Conservation (phyloP, 352 stramenopile genomes). For the Ochromonadaceae sp. region DNA sequence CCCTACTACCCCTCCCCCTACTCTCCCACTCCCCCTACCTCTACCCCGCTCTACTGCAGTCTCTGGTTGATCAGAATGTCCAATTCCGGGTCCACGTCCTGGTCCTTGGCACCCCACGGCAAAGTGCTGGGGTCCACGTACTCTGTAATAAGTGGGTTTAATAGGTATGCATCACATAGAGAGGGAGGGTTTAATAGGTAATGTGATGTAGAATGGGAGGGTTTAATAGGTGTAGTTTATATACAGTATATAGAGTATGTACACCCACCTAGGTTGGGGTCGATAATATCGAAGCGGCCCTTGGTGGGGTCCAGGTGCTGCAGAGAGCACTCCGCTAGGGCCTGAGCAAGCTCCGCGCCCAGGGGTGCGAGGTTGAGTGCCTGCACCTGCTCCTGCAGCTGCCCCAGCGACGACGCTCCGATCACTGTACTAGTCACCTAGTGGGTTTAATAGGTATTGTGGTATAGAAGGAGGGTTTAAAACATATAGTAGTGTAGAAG, state of each 20-base stretch:
- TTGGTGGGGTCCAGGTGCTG: slow-evolving; percentile 49
- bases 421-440: slow-evolving; percentile 50
- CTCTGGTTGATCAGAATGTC: too few species aligned
- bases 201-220: too few species aligned
- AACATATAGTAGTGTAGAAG: slow-evolving; percentile 3
- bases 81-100: slow-evolving; percentile 9
- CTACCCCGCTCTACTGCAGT: too few species aligned
- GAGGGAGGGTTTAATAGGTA: too few species aligned
- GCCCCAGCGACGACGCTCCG: slow-evolving; percentile 43
- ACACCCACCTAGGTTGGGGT: background rate
- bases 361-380: slow-evolving; percentile 40
- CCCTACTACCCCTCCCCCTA: too few species aligned
- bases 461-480: background rate
- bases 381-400: slow-evolving; percentile 48
- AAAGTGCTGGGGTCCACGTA: background rate
- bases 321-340: slow-evolving; percentile 44
- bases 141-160: too few species aligned
- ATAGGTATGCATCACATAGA: too few species aligned
- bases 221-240: too few species aligned
- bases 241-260: too few species aligned
- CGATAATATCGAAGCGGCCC: background rate
- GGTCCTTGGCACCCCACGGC: background rate
- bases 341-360: slow-evolving; percentile 32
- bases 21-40: too few species aligned
- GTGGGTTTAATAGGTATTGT: slow-evolving; percentile 6